A percentile compares a stretch with the other conserved stretches of the same genome.
Evolutionary conservation across 345 rosid genomes (phyloP).

Genomic region (Rhodamnia argentea): DNA sequence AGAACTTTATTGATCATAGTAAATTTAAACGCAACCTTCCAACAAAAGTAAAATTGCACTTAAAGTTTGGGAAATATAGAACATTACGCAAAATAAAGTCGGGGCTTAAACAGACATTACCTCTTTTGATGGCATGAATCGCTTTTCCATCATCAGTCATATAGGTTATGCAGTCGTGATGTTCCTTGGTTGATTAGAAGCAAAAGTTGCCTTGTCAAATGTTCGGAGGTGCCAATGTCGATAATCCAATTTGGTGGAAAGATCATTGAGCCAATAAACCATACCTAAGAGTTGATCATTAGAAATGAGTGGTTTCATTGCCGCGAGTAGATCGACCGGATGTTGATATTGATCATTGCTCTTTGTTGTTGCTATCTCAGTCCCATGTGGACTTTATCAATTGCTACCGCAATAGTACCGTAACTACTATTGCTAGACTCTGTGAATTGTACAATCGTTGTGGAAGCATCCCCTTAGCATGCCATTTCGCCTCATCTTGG

Average conservation of each 20-base stretch:
- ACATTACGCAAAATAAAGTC: not conserved
- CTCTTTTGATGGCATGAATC: not conserved
- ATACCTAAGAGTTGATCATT: not conserved
- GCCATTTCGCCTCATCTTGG: not conserved
- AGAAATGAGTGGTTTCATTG: not conserved
- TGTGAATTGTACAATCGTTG: too few species aligned
- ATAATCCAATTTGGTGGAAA: not conserved
- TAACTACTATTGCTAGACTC: too few species aligned
- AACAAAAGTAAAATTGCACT: not conserved
- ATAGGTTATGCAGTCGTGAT: not conserved
- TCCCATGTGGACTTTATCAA: too few species aligned
- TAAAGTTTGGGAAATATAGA: not conserved
- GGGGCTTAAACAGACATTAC: not conserved
- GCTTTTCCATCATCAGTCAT: not conserved
- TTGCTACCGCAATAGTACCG: too few species aligned
- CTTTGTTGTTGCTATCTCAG: not conserved
- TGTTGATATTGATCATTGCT: not conserved
- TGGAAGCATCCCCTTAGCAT: not conserved
- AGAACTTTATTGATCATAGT: not conserved
- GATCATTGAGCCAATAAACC: not conserved
- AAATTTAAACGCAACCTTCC: not conserved
- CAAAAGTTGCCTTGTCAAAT: not conserved
- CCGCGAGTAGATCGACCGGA: not conserved
- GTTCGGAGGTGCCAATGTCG: conserved; percentile 1
- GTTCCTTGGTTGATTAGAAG: not conserved